phyloP scores from a whole-genome alignment of 106 monocot genomes.

The Dioscorea dumetorum region DNA sequence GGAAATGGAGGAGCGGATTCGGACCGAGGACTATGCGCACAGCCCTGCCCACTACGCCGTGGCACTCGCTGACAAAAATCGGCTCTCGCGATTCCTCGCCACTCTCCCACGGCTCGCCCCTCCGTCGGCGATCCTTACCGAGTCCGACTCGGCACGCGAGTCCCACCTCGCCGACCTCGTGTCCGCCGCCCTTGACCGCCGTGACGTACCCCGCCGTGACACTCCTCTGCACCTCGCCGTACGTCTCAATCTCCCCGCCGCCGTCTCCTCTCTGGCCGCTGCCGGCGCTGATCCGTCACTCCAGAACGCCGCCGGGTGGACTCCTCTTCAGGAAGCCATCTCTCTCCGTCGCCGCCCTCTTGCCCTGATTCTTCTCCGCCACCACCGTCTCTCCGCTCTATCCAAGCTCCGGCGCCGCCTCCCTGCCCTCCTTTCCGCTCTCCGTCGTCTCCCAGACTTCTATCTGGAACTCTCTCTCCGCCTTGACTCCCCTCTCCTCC shows the following conservation, averaged over 20 bases:
- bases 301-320: constrained; percentile 76
- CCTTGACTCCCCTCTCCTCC: constrained; percentile 67
- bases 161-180: constrained; percentile 21
- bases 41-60: constrained; percentile 55
- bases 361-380: constrained; percentile 49
- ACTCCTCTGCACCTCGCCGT: constrained; percentile 84
- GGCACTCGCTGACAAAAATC: constrained; percentile 25
- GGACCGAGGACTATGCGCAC: constrained; percentile 36
- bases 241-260: constrained; percentile 31
- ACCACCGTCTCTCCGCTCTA: constrained; percentile 54
- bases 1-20: constrained; percentile 3
- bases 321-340: constrained; percentile 61
- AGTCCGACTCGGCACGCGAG: constrained; percentile 28
- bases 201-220: constrained; percentile 61
- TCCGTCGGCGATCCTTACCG: constrained; percentile 35
- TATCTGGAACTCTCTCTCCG: constrained; percentile 63
- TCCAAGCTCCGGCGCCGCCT: constrained; percentile 68
- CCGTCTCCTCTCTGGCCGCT: constrained; percentile 25
- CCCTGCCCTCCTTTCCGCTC: constrained; percentile 37
- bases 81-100: constrained; percentile 24
- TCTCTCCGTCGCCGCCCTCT: constrained; percentile 35
- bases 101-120: constrained; percentile 46
- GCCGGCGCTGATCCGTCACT: constrained; percentile 78
- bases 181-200: constrained; percentile 60
- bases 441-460: constrained; percentile 48